Base-by-base conservation (phyloP, 2,329 filamentous ascomycete species). In the Nannizzia gypsea region DNA sequence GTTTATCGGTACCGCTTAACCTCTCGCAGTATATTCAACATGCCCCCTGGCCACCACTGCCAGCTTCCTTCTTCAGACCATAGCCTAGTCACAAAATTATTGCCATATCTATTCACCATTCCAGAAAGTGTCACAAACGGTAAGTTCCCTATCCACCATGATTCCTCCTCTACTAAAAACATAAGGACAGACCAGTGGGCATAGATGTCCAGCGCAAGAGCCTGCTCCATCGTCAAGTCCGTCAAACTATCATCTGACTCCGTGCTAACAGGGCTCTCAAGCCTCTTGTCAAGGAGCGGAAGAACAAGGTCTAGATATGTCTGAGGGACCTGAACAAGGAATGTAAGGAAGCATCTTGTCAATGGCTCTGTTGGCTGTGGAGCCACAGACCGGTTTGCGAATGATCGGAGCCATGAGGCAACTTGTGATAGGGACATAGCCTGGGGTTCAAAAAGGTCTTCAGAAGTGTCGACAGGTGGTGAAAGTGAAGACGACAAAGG, bases 81-180 rank as follows among this genome's bases (percentile, higher is more conserved):
- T 15, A 58, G 24, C 13, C 20, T n/a, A 28, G 55, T 28, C 55
- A 57, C 58, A 56, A 54, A 59, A 26, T 40, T 42, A 15, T 59
- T 22, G 15, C 64, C 64, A 63, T 64, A 66, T 52, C 60, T 54
- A 46, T 64, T 63, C 31, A 66, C 52, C 62, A 67, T 61, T 20
- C 64, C 65, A 9, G 40, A 22, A 22, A 67, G 59, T 11, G 63
- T 64, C 15, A 65, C 63, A 6, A 44, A 28, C 20, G 65, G 62
- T 36, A 67, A 59, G 28, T 60, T 59, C 13, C 65, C 65, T 57
- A 67, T 64, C 65, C 65, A 67, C 64, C 64, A 67, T 15, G 59
- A 56, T 42, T 63, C 64, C 6, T 66, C 60, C 50, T 66, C 65
- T n/a, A 63, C 64, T 59, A 66, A 57, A 60, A 67, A 65, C 65